A percentile compares a stretch with the other conserved stretches of the same genome.
Evolutionary conservation across 805 yeast genomes (phyloP).

Genomic region (Metschnikowia dekortorum): DNA sequence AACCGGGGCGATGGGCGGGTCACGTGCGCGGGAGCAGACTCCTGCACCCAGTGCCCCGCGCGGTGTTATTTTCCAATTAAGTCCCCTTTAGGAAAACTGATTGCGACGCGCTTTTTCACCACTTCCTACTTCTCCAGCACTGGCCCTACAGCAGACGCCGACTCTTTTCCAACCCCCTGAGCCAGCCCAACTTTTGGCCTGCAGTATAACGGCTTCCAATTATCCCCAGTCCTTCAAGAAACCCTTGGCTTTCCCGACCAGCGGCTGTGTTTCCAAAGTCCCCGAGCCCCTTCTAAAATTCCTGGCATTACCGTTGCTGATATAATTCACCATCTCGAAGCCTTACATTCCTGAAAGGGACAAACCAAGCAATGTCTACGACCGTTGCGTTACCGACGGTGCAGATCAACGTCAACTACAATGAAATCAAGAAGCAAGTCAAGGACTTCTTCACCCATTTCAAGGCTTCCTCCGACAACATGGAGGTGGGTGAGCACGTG

Average conservation of each 20-base stretch:
- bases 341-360: too few species aligned
- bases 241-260: too few species aligned
- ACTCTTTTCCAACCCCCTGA: background rate
- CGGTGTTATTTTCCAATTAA: conserved; percentile 3
- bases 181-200: too few species aligned
- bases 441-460: conserved; percentile 66
- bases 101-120: conserved; percentile 6
- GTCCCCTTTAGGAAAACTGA: conserved; percentile 6
- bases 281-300: too few species aligned
- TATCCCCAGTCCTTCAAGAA: too few species aligned
- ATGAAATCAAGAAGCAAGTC: conserved; percentile 52
- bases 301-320: too few species aligned
- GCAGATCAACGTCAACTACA: conserved; percentile 70
- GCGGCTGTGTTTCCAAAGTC: too few species aligned
- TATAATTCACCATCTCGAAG: too few species aligned
- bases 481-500: conserved; percentile 4
- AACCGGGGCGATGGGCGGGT: background rate
- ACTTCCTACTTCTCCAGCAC: background rate
- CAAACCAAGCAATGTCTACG: conserved; percentile 14
- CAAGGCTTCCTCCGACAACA: conserved; percentile 36
- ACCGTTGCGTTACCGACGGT: conserved; percentile 54
- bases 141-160: background rate
- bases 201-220: too few species aligned
- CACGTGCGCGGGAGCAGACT: background rate
- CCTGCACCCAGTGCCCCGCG: conserved; percentile 11